Evolutionary conservation across 495 filamentous ascomycete species (phyloP), one percentile per base, ranked within the genome.

Genomic region (Penicillium bialowiezense): DNA sequence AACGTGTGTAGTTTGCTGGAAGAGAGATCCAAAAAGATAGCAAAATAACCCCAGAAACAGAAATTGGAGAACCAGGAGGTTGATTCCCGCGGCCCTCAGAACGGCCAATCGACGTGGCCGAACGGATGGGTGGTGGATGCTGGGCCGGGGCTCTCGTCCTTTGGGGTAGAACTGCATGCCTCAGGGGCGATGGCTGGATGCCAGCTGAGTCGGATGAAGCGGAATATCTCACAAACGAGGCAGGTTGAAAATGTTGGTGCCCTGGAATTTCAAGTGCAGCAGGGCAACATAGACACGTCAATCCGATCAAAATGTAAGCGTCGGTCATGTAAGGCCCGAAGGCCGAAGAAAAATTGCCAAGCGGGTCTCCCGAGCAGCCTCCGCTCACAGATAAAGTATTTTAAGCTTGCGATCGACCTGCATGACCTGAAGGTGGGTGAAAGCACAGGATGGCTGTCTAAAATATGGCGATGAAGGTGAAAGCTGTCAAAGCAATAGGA

Each of bases 1-100:
- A 3, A 58, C 62, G 32, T 70, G 71, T 0, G 39, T 36, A 2
- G 6, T 54, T 40, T 73, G 63, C 35, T 74, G 69, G 44, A 64
- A 80, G 5, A 78, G 41, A 5, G 72, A 60, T 12, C 75, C 77
- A 37, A 73, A 78, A 1, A 78, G 47, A 49, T 76, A 78, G 15
- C 61, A 68, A 39, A 75, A 75, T 0, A 75, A 54, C 2, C 56
- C 64, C 12, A 79, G 60, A 51, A 79, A 79, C 2, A 79, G 62
- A 4, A 63, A 21, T 39, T 61, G 57, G 0, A 68, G 58, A 12
- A 61, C 15, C 5, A 65, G 47, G 9, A 63, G 23, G 32, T 56
- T 61, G 43, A 57, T 23, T 3, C 36, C 21, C 0, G 63, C 50
- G 2, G 59, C 55, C 17, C 52, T 60, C 13, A 65, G 33, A 0